Conservation (phyloP, 192 early-diverging fungal species). For the Piromyces finnis region DNA sequence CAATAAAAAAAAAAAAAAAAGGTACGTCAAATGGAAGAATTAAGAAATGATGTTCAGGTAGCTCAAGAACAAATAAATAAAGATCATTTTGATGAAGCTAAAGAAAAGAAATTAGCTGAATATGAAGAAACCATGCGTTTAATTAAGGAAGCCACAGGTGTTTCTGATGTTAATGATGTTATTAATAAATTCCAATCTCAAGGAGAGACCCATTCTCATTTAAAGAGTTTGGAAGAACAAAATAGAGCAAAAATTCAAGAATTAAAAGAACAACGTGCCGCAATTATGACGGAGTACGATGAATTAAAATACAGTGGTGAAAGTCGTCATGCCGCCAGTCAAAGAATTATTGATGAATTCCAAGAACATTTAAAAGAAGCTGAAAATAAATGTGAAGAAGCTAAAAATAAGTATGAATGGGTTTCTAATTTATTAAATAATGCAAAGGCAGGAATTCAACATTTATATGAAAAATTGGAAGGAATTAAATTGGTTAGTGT, state of each 20-base stretch:
- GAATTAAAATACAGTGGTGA: slow-evolving; percentile 25
- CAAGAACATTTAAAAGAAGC: slow-evolving; percentile 20
- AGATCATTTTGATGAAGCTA: slow-evolving; percentile 32
- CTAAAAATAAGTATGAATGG: slow-evolving; percentile 23
- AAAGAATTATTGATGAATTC: slow-evolving; percentile 27
- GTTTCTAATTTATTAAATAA: slow-evolving; percentile 22
- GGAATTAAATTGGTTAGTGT: slow-evolving; percentile 1
- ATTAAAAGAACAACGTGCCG: slow-evolving; percentile 19
- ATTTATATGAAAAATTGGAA: slow-evolving; percentile 36
- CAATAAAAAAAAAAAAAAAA: background rate
- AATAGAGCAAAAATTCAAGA: slow-evolving; percentile 26
- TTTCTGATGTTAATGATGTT: slow-evolving; percentile 35
- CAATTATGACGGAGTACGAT: slow-evolving; percentile 21
- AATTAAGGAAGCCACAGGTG: slow-evolving; percentile 43
- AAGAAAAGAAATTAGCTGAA: slow-evolving; percentile 26
- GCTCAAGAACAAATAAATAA: slow-evolving; percentile 8
- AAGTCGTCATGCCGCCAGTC: slow-evolving; percentile 11
- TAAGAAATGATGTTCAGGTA: background rate
- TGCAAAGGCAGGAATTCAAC: slow-evolving; percentile 28
- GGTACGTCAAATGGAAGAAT: background rate
- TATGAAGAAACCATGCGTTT: slow-evolving; percentile 42
- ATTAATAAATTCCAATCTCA: slow-evolving; percentile 40
- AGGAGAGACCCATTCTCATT: slow-evolving; percentile 32
- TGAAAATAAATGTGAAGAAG: slow-evolving; percentile 14
- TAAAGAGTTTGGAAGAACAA: slow-evolving; percentile 17